phyloP scores from a whole-genome alignment of 805 yeast genomes.

The Grigorovia humatica region DNA sequence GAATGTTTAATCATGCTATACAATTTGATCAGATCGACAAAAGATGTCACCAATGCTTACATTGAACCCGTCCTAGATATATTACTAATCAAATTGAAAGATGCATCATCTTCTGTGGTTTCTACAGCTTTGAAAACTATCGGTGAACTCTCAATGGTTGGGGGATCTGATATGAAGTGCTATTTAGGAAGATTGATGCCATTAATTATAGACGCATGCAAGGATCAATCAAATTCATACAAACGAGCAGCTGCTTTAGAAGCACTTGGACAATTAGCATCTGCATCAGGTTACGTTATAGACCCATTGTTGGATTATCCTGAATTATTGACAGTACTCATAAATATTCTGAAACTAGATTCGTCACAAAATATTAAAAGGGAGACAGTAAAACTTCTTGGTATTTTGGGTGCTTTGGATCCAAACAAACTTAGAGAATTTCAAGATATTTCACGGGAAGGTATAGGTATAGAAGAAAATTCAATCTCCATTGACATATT shows the following conservation, averaged over 20 bases:
- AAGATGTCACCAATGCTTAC: slow-evolving; percentile 73
- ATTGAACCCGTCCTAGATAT: slow-evolving; percentile 80
- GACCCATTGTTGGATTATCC: slow-evolving; percentile 88
- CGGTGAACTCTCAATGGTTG: slow-evolving; percentile 79
- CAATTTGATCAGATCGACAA: slow-evolving; percentile 62
- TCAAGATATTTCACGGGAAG: slow-evolving; percentile 50
- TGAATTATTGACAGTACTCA: slow-evolving; percentile 64
- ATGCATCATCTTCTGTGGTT: slow-evolving; percentile 65
- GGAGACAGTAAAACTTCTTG: slow-evolving; percentile 78
- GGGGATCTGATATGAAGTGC: slow-evolving; percentile 70
- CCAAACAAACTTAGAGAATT: slow-evolving; percentile 89
- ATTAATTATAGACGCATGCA: slow-evolving; percentile 69
- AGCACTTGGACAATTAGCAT: slow-evolving; percentile 75
- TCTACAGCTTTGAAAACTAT: slow-evolving; percentile 73
- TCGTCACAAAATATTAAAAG: slow-evolving; percentile 61
- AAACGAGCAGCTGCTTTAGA: slow-evolving; percentile 81
- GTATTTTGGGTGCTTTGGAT: slow-evolving; percentile 88
- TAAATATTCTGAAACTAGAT: slow-evolving; percentile 71
- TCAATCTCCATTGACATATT: slow-evolving; percentile 85
- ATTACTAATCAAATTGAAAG: slow-evolving; percentile 63
- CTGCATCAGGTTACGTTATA: slow-evolving; percentile 87
- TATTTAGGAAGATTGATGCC: slow-evolving; percentile 75
- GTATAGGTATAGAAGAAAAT: slow-evolving; percentile 51
- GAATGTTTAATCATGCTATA: slow-evolving; percentile 72
- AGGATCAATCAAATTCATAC: slow-evolving; percentile 74